A percentile compares a stretch with the other conserved stretches of the same genome.
Conservation (phyloP, 805 yeast species). For the Trichomonascus vanleenenianus region DNA sequence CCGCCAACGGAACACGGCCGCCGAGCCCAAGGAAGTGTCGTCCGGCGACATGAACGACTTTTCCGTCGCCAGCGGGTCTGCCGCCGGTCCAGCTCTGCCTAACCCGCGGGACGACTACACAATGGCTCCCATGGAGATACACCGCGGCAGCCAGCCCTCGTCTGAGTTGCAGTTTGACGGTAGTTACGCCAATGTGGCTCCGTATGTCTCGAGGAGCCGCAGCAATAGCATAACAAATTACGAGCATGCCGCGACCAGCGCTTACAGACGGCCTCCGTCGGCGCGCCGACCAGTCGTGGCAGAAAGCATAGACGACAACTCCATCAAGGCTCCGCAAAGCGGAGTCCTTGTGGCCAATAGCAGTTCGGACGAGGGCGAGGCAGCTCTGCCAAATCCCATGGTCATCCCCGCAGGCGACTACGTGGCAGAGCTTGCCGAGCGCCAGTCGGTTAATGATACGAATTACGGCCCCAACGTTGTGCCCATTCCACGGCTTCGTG, state of each 20-base stretch:
- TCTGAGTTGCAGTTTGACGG: too few species aligned
- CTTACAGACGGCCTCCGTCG: not conserved
- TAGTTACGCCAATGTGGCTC: not conserved
- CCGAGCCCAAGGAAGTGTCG: not conserved
- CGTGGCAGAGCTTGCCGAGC: conserved; percentile 17
- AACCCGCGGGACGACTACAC: not conserved
- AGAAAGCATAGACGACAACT: not conserved
- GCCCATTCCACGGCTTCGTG: conserved; percentile 12
- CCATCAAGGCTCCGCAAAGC: not conserved
- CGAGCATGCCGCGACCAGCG: conserved; percentile 6
- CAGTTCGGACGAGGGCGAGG: not conserved
- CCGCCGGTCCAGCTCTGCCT: conserved; percentile 15
- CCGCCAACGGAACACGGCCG: conserved; percentile 7
- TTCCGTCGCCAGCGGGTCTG: conserved; percentile 6
- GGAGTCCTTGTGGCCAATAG: not conserved
- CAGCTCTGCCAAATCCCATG: not conserved
- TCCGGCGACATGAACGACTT: not conserved
- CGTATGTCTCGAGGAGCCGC: not conserved
- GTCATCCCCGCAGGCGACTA: conserved; percentile 26
- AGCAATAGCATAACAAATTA: not conserved
- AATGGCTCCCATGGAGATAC: too few species aligned
- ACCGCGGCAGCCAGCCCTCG: too few species aligned
- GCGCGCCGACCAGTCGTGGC: not conserved
- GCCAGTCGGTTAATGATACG: not conserved
- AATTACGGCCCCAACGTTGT: conserved; percentile 25